phyloP scores from a whole-genome alignment of 106 monocot genomes.

The Amphibolis antarctica region DNA sequence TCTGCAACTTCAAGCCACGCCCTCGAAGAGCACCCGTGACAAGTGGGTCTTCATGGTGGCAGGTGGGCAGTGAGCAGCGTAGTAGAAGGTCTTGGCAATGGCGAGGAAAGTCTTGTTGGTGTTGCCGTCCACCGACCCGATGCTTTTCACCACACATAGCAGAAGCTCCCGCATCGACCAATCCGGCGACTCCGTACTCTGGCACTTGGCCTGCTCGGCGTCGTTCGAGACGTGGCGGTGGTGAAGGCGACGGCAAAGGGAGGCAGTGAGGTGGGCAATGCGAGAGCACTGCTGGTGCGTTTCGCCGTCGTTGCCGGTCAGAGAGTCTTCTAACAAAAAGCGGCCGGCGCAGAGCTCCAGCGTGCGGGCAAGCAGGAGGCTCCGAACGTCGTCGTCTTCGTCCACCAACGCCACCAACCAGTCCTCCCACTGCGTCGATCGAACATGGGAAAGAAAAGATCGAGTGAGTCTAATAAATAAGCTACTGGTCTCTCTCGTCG shows the following conservation, averaged over 20 bases:
- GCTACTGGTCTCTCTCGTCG: too few relatives aligned
- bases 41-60: constrained; percentile 40
- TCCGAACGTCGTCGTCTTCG: background rate
- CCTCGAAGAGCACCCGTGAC: constrained; percentile 54
- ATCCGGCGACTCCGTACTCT: constrained; percentile 6
- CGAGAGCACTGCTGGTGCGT: constrained; percentile 1
- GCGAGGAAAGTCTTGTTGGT: constrained; percentile 55
- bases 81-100: constrained; percentile 65
- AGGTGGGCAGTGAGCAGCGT: constrained; percentile 40
- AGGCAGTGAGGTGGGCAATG: constrained; percentile 18
- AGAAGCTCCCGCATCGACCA: constrained; percentile 43
- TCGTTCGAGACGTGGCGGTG: background rate
- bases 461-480: too few relatives aligned
- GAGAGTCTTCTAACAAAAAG: background rate
- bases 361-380: constrained; percentile 16
- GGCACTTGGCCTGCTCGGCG: background rate
- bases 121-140: constrained; percentile 12
- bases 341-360: constrained; percentile 32
- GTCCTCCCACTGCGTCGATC: constrained; percentile 29
- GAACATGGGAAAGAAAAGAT: background rate
- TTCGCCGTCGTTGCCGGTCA: background rate
- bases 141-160: constrained; percentile 18
- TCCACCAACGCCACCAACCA: constrained; percentile 17
- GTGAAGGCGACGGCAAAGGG: constrained; percentile 21
- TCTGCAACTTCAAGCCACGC: constrained; percentile 18